Base-by-base conservation (phyloP, 495 filamentous ascomycete species). In the Aspergillus cavernicola region DNA sequence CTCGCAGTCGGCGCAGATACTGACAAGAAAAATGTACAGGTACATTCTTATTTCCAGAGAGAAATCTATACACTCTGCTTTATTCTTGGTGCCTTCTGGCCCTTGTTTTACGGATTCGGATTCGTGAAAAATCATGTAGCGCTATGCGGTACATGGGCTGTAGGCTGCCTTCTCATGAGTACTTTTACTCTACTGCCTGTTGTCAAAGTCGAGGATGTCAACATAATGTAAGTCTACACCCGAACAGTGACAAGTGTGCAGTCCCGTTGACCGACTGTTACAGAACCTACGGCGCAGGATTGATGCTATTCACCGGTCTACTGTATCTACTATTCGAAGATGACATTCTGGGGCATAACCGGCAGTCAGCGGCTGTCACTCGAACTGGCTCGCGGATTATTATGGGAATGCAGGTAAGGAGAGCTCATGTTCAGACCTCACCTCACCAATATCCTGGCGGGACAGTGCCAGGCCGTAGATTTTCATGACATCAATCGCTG, bases 181-280 rank as follows among this genome's bases (percentile, higher is more conserved):
- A 76, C 80, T 19, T 99, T 99, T 60, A 97, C 95, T 16, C 68
- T 97, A 19, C 76, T 99, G 12, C 88, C 91, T 6, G 95, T 85
- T 0, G 82, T 86, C 59, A 99, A 97, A 63, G 73, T 82, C 1
- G 95, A 99, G 66, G 77, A 88, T 66, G 63, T 88, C 15, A 78
- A 66, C 56, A 72, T 90, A 41, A 95, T 96, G 89, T 95, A 75
- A 41, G 54, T 50, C 12, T 28, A 12, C 29, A 26, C 22, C 32
- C 2, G 11, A n/a, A 22, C 9, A 16, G 13, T 8, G 13, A 15
- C 15, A 19, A 4, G 3, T 20, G 20, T 61, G 70, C 75, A 53
- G 78, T 28, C 41, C 29, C 22, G 40, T 18, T 35, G 29, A 31
- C 24, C n/a, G 36, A 42, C 4, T 40, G 26, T 32, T 32, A 46